A percentile compares a stretch with the other conserved stretches of the same genome.
Evolutionary conservation across 2,329 filamentous ascomycete genomes (phyloP).

Genomic region (Simplicillium aogashimaense): DNA sequence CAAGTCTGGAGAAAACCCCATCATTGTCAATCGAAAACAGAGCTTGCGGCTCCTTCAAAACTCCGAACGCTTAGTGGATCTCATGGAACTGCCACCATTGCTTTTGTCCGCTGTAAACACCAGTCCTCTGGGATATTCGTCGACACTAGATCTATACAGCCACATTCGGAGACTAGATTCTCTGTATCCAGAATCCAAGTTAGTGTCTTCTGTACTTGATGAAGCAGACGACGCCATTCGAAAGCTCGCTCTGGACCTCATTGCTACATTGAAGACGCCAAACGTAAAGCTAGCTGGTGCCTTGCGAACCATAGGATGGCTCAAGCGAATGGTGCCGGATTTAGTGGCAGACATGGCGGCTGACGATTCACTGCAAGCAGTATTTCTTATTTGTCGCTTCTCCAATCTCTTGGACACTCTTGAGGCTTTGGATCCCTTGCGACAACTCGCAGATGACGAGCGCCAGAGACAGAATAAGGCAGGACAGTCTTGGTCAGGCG

Average conservation of each 20-base stretch:
- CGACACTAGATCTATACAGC: constrained; percentile 83
- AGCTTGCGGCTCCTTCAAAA: constrained; percentile 77
- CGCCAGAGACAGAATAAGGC: constrained; percentile 35
- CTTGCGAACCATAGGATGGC: constrained; percentile 83
- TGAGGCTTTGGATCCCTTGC: constrained; percentile 72
- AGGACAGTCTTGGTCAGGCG: constrained; percentile 47
- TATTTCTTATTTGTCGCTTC: constrained; percentile 82
- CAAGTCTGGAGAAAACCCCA: constrained; percentile 57
- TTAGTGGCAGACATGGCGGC: constrained; percentile 29
- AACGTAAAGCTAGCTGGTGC: constrained; percentile 81
- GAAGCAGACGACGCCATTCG: constrained; percentile 85
- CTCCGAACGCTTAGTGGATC: constrained; percentile 79
- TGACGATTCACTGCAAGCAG: constrained; percentile 65
- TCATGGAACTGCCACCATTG: constrained; percentile 80
- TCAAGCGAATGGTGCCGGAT: constrained; percentile 78
- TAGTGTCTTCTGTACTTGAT: constrained; percentile 61
- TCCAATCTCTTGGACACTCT: constrained; percentile 71
- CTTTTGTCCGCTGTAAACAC: constrained; percentile 68
- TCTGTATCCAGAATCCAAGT: constrained; percentile 68
- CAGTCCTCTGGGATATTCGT: constrained; percentile 66
- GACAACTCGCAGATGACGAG: constrained; percentile 85
- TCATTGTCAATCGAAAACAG: constrained; percentile 65
- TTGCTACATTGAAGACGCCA: constrained; percentile 65
- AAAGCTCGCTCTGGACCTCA: constrained; percentile 76
- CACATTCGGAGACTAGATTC: constrained; percentile 81